Percentiles rank a stretch among this genome's conserved stretches.
These are phyloP conservation scores for Biscogniauxia sp. DNA, from an alignment of 2,329 filamentous ascomycete genomes.

Conservation along the genomic window DNA sequence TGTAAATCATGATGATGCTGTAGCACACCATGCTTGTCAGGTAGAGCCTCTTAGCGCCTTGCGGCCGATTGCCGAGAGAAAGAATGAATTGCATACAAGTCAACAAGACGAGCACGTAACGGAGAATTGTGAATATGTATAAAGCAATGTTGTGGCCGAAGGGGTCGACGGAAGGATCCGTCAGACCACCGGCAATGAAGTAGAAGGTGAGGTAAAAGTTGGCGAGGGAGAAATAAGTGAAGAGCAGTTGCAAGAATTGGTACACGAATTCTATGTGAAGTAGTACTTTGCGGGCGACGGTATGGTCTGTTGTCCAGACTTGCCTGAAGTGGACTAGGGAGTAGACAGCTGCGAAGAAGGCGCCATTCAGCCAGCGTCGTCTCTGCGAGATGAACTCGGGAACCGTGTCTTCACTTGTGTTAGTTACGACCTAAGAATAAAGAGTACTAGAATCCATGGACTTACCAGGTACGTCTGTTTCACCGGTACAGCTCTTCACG, in stretches of 20 bases:
- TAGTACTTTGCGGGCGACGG: constrained; percentile 80
- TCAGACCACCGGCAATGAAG: constrained; percentile 90
- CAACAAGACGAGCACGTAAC: constrained; percentile 81
- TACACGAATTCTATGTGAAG: constrained; percentile 95
- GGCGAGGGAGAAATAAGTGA: constrained; percentile 96
- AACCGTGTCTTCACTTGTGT: constrained; percentile 67
- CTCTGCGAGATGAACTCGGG: constrained; percentile 97
- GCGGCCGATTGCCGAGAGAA: constrained; percentile 91
- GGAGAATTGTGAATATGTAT: constrained; percentile 81
- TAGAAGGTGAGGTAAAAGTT: constrained; percentile 99
- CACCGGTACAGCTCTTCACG: constrained; percentile 92
- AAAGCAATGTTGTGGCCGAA: constrained; percentile 85
- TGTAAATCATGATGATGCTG: constrained; percentile 92
- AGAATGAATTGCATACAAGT: constrained; percentile 96
- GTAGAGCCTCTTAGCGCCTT: constrained; percentile 91
- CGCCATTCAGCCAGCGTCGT: constrained; percentile 95
- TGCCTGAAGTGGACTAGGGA: constrained; percentile 93
- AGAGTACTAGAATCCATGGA: constrained; percentile 13
- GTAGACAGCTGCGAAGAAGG: constrained; percentile 98
- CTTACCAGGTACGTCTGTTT: constrained; percentile 95
- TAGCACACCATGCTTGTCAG: constrained; percentile 87
- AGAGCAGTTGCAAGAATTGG: constrained; percentile 86
- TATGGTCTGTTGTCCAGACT: constrained; percentile 91
- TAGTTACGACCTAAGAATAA: constrained; percentile 24
- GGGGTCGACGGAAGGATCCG: constrained; percentile 77